Evolutionary conservation across 2,329 filamentous ascomycete genomes (phyloP).

Genomic region (Blumeria graminis): DNA sequence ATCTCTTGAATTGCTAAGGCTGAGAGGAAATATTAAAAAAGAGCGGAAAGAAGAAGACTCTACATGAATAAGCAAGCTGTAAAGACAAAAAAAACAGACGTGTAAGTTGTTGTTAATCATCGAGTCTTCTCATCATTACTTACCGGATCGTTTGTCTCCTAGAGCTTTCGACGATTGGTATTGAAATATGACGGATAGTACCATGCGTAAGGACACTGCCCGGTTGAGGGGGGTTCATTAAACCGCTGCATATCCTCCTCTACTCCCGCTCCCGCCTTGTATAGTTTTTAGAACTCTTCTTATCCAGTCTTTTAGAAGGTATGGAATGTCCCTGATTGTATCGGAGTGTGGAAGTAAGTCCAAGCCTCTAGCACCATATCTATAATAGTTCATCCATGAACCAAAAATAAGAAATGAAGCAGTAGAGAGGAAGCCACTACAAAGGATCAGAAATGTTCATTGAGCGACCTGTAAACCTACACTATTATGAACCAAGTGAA

Average conservation of each 20-base stretch:
- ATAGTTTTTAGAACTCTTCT: constrained; percentile 60
- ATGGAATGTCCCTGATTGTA: constrained; percentile 75
- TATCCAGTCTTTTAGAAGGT: constrained; percentile 72
- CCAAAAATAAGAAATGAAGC: constrained; percentile 91
- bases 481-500: constrained; percentile 94
- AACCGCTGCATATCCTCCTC: constrained; percentile 88
- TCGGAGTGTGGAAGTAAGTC: constrained; percentile 84
- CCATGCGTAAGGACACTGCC: too few species aligned
- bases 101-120: too few species aligned
- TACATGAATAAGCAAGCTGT: too few species aligned
- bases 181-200: too few species aligned
- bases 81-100: too few species aligned
- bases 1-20: too few species aligned
- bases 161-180: too few species aligned
- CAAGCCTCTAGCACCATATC: constrained; percentile 86
- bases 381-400: constrained; percentile 97
- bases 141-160: too few species aligned
- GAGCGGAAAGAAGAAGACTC: too few species aligned
- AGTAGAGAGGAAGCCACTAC: constrained; percentile 57
- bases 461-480: constrained; percentile 28
- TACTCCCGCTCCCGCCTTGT: constrained; percentile 48
- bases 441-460: constrained; percentile 3
- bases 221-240: constrained; percentile 3
- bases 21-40: too few species aligned
- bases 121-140: too few species aligned